These are phyloP conservation scores for Withania somnifera DNA, from an alignment of 305 asterid genomes.

Conservation along the genomic window DNA sequence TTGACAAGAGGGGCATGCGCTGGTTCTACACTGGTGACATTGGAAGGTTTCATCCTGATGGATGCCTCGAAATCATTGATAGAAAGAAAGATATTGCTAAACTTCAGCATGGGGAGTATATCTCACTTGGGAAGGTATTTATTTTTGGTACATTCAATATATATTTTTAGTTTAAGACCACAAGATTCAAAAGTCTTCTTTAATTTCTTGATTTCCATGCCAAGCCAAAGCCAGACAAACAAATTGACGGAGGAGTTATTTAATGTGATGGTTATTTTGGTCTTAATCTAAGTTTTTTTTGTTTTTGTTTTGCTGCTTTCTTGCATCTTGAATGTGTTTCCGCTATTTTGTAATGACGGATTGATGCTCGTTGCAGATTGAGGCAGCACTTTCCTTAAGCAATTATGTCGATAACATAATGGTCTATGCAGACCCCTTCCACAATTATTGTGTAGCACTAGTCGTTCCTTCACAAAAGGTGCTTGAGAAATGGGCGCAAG, in stretches of 20 bases:
- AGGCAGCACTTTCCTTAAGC: conserved; percentile 67
- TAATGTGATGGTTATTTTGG: not conserved
- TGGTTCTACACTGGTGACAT: conserved; percentile 90
- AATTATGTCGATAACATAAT: conserved; percentile 55
- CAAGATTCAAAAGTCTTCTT: not conserved
- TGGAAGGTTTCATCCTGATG: conserved; percentile 87
- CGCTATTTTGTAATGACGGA: not conserved
- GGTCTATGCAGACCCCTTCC: conserved; percentile 78
- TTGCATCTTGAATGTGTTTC: not conserved
- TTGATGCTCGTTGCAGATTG: conserved; percentile 34
- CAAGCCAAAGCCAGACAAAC: not conserved
- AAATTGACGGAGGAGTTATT: not conserved
- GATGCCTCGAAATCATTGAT: conserved; percentile 84
- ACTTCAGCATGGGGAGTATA: conserved; percentile 89
- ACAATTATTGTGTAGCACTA: conserved; percentile 71
- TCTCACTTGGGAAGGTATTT: conserved; percentile 73
- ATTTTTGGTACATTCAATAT: not conserved
- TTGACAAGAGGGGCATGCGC: conserved; percentile 64
- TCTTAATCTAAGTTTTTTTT: not conserved
- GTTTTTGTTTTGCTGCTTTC: not conserved
- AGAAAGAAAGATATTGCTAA: conserved; percentile 85
- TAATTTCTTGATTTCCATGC: not conserved
- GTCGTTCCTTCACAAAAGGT: conserved; percentile 52
- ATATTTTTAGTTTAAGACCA: not conserved
- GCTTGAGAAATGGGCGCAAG: conserved; percentile 75